Percentiles rank a stretch among this genome's conserved stretches.
These are phyloP conservation scores for Leccinum pachyderme DNA, from an alignment of 1,284 basidiomycete genomes.

Conservation along the genomic window DNA sequence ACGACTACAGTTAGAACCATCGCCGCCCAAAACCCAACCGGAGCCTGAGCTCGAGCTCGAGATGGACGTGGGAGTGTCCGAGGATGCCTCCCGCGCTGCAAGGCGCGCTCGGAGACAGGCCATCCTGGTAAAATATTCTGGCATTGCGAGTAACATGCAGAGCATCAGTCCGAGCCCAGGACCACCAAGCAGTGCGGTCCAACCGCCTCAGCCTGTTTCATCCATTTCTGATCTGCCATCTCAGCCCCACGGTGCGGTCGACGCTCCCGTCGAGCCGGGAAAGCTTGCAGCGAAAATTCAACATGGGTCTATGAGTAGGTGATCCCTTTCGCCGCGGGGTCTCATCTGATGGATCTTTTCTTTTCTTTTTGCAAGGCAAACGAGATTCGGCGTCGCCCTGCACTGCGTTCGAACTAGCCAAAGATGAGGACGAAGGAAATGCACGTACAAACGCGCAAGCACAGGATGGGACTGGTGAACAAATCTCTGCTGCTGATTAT, in stretches of 20 bases:
- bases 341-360: constrained; percentile 3
- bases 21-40: constrained; percentile 28
- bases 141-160: constrained; percentile 42
- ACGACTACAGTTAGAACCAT: constrained; percentile 24
- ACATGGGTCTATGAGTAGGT: constrained; percentile 32
- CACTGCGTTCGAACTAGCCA: constrained; percentile 61
- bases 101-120: constrained; percentile 80
- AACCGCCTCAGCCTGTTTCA: constrained; percentile 58
- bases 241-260: constrained; percentile 49
- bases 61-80: constrained; percentile 54
- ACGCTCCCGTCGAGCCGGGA: constrained; percentile 28
- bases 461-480: constrained; percentile 55
- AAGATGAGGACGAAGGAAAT: constrained; percentile 52
- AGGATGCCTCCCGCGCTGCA: constrained; percentile 74
- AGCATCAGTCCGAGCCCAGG: constrained; percentile 53
- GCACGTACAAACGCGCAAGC: constrained; percentile 40
- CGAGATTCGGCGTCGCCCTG: constrained; percentile 53
- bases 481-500: constrained; percentile 90
- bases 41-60: constrained; percentile 59
- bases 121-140: constrained; percentile 80
- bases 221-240: constrained; percentile 60
- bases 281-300: constrained; percentile 8
- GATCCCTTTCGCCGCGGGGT: constrained; percentile 1
- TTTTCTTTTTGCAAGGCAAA: constrained; percentile 35
- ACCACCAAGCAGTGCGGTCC: constrained; percentile 69